Evolutionary conservation across 1,284 basidiomycete genomes (phyloP).

Genomic region (Apiotrichum laibachii): DNA sequence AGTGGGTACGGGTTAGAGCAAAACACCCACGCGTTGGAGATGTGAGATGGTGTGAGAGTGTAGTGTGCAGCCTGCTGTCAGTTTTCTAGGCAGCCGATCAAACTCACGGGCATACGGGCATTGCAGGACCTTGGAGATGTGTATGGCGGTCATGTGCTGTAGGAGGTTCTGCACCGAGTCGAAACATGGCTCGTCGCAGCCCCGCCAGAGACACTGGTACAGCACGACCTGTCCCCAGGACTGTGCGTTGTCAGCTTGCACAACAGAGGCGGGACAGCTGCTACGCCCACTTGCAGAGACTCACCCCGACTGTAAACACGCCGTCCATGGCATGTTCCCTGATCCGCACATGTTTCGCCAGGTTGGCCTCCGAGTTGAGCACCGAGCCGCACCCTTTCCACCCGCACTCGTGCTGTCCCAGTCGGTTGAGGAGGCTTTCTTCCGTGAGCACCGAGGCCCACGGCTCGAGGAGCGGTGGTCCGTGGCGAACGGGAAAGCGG

Average conservation of each 20-base stretch:
- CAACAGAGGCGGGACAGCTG: too few species aligned
- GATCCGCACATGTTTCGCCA: constrained; percentile 28
- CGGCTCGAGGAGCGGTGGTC: constrained; percentile 30
- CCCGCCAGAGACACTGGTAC: constrained; percentile 34
- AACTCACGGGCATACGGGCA: constrained; percentile 30
- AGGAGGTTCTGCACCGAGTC: constrained; percentile 16
- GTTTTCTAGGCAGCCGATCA: neutral
- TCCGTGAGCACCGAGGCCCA: constrained; percentile 27
- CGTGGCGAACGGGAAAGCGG: constrained; percentile 30
- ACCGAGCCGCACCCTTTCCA: constrained; percentile 43
- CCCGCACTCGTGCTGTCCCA: constrained; percentile 24
- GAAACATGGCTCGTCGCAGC: constrained; percentile 38
- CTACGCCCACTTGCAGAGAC: neutral
- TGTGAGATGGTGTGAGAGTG: constrained; percentile 30
- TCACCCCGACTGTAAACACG: constrained; percentile 21
- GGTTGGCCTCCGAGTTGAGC: constrained; percentile 30
- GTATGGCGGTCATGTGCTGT: constrained; percentile 36
- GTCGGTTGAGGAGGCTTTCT: constrained; percentile 28
- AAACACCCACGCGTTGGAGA: constrained; percentile 15
- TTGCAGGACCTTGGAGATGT: constrained; percentile 26
- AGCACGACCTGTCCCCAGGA: neutral
- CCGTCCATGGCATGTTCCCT: constrained; percentile 28
- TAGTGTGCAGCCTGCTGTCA: constrained; percentile 25
- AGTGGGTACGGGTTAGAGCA: too few species aligned
- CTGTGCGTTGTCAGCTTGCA: neutral